Base-by-base conservation (phyloP, 345 rosid species). In the Hypericum perforatum region DNA sequence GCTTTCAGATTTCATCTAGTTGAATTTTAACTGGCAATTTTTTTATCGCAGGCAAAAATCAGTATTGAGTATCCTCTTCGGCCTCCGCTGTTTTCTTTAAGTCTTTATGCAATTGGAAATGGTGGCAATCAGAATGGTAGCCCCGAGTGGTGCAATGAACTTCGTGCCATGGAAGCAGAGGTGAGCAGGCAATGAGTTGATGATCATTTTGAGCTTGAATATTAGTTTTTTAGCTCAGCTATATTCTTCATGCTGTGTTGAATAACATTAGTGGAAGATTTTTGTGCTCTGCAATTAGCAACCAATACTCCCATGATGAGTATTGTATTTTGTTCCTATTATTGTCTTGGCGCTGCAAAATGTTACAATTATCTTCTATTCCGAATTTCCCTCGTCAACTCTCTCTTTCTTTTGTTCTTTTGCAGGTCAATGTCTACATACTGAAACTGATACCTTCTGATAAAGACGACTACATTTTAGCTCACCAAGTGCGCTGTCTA, bases 31-130 rank as follows among this genome's bases (percentile, higher is more conserved):
- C 32, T 22, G 32, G 32, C 32, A 22, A 22, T 22, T 22, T 22
- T 4, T 1, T 22, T 22, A 4, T 22, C 2, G 32, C 32, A 22
- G 96, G 70, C 88, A 49, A 62, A 62, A 41, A 70, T 88, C 65
- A 79, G 88, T 80, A 71, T 68, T 79, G 98, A 92, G 77, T 85
- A 83, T 74, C 98, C 96, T 65, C 80, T 85, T 13, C 78, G 95
- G 69, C 94, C 96, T 45, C 94, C 96, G 38, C 63, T 75, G 39
- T 85, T 92, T 70, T 57, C 75, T 48, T 11, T 92, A 69, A 74
- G 70, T 66, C 75, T 85, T 41, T 59, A 41, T 60, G 43, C 67
- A 44, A 47, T 67, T 40, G 79, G 59, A 66, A 79, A 69, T 62
- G 64, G 61, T 47, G 51, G 38, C 41, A 48, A 48, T n/a, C 64